Percentiles rank a stretch among this genome's conserved stretches.
phyloP scores from a whole-genome alignment of 169 alveolate species.

The Plasmodium knowlesi region DNA sequence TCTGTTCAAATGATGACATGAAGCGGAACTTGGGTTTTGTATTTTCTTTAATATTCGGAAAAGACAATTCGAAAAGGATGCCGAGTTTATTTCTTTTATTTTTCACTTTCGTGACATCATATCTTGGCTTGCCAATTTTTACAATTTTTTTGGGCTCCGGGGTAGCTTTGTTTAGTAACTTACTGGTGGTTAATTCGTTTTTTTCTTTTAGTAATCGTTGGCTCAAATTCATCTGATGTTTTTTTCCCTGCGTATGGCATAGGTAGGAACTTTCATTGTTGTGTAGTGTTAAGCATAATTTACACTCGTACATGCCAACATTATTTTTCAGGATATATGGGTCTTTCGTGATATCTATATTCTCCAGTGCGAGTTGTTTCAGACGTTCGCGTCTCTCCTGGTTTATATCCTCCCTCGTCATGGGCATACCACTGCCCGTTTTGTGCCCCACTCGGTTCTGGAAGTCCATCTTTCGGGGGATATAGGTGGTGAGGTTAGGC shows the following conservation, averaged over 20 bases:
- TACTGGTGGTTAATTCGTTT: conserved; percentile 79
- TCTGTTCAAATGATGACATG: conserved; percentile 97
- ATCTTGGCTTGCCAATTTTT: conserved; percentile 98
- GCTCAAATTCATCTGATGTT: conserved; percentile 96
- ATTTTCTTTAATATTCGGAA: conserved; percentile 92
- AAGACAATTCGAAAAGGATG: conserved; percentile 96
- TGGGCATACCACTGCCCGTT: conserved; percentile 98
- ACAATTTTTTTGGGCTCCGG: conserved; percentile 79
- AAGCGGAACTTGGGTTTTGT: conserved; percentile 93
- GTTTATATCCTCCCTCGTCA: conserved; percentile 94
- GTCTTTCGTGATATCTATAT: conserved; percentile 96
- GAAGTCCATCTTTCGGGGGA: conserved; percentile 91
- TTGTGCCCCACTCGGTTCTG: conserved; percentile 98
- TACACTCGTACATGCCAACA: conserved; percentile 92
- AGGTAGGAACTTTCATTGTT: conserved; percentile 98
- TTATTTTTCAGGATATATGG: conserved; percentile 97
- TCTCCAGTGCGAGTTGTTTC: conserved; percentile 95
- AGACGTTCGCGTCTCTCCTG: conserved; percentile 96
- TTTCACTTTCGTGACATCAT: conserved; percentile 94
- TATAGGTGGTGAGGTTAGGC: not conserved
- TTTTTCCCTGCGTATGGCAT: conserved; percentile 99
- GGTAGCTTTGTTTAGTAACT: conserved; percentile 29
- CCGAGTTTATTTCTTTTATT: conserved; percentile 95
- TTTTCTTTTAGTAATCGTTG: conserved; percentile 96
- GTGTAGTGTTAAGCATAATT: conserved; percentile 98